Percentiles rank a stretch among this genome's conserved stretches.
Evolutionary conservation across 768 basidiomycete genomes (phyloP).

Genomic region (Cantharellus cinnabarinus): DNA sequence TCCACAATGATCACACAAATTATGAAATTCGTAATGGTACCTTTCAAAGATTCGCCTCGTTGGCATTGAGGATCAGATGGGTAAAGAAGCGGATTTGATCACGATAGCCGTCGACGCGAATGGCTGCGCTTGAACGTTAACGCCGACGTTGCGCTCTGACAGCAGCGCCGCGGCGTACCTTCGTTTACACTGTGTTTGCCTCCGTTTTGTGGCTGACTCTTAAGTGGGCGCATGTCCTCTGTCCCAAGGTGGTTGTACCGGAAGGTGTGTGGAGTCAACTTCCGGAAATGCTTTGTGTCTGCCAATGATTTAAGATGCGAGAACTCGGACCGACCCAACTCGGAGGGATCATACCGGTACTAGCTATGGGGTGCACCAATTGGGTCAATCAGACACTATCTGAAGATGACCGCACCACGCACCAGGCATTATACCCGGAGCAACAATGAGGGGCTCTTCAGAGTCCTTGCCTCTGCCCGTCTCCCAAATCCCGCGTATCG

Average conservation of each 20-base stretch:
- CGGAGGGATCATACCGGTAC: too few relatives aligned
- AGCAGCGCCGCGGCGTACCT: conserved; percentile 30
- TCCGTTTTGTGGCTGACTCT: conserved; percentile 21
- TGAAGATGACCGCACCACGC: background rate
- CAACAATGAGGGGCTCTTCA: conserved; percentile 13
- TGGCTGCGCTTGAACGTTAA: conserved; percentile 10
- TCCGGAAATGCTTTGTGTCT: conserved; percentile 41
- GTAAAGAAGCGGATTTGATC: conserved; percentile 27
- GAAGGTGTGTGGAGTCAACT: conserved; percentile 39
- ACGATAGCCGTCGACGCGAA: conserved; percentile 19
- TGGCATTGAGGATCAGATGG: conserved; percentile 25
- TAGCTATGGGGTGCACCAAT: background rate
- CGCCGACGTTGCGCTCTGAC: background rate
- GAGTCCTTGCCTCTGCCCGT: conserved; percentile 6
- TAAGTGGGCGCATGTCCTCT: conserved; percentile 6
- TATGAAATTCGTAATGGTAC: too few relatives aligned
- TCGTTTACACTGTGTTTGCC: conserved; percentile 67
- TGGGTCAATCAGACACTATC: background rate
- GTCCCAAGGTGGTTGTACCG: conserved; percentile 24
- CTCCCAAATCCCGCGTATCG: conserved; percentile 30
- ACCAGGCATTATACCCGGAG: conserved; percentile 19
- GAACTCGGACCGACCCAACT: too few relatives aligned
- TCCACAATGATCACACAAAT: too few relatives aligned
- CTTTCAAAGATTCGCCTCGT: conserved; percentile 16
- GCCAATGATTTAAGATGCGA: background rate